These are phyloP conservation scores for Sextonia rubra DNA, from an alignment of 164 flowering plant species.

Conservation along the genomic window DNA sequence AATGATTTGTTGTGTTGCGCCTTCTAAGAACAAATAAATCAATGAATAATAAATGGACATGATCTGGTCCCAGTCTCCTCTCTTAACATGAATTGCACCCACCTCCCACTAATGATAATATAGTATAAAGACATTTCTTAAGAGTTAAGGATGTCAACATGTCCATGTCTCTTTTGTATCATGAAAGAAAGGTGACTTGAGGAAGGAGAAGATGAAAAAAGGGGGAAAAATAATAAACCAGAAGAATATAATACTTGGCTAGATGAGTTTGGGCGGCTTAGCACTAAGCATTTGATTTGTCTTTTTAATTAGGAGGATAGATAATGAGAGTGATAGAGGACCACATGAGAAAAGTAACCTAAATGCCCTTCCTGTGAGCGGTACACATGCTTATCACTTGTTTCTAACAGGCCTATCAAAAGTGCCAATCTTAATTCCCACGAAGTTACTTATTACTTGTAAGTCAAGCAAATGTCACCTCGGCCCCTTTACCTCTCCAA, in stretches of 20 bases:
- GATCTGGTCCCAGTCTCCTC: neutral
- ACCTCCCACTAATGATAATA: neutral
- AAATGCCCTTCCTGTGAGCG: constrained; percentile 7
- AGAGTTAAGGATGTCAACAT: neutral
- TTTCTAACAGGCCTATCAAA: constrained; percentile 12
- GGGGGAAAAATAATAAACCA: neutral
- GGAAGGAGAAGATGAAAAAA: neutral
- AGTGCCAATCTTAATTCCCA: constrained; percentile 22
- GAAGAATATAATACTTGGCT: neutral
- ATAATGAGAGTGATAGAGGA: constrained; percentile 9
- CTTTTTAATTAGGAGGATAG: constrained; percentile 3
- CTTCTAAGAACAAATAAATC: too few relatives aligned
- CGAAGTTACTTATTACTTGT: neutral
- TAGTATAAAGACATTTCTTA: neutral
- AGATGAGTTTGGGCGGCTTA: constrained; percentile 17
- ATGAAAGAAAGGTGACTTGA: neutral
- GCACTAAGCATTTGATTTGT: constrained; percentile 8
- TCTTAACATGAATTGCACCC: neutral
- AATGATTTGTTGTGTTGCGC: too few relatives aligned
- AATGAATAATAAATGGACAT: too few relatives aligned
- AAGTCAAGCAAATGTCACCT: too few relatives aligned
- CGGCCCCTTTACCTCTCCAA: neutral
- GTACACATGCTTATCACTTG: constrained; percentile 21
- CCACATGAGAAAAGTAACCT: neutral
- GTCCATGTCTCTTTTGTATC: neutral